Conservation (phyloP, 805 yeast genomes). For the Ogataea nakhonphanomensis region DNA sequence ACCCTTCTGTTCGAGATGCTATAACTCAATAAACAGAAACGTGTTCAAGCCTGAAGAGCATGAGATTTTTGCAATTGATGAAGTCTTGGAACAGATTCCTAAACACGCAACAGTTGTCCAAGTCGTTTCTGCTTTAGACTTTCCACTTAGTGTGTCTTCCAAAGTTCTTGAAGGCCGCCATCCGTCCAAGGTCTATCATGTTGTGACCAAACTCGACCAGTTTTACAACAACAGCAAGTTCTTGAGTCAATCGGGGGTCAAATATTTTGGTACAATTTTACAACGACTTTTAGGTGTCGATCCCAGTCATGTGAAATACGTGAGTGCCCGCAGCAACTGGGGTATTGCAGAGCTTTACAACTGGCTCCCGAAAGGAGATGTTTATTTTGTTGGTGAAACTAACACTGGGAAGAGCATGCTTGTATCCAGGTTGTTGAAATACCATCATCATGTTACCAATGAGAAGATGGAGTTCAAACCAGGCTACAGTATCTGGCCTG, state of each 20-base stretch:
- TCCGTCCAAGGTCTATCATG: constrained; percentile 36
- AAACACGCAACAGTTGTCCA: constrained; percentile 47
- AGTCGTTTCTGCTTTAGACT: constrained; percentile 64
- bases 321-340: constrained; percentile 56
- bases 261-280: constrained; percentile 34
- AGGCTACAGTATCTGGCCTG: constrained; percentile 56
- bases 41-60: constrained; percentile 36
- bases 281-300: constrained; percentile 27
- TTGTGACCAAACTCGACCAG: constrained; percentile 40
- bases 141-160: constrained; percentile 57
- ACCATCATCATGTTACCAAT: constrained; percentile 16
- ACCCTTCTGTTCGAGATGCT: constrained; percentile 40
- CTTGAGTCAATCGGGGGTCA: constrained; percentile 23
- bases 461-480: constrained; percentile 39
- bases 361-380: constrained; percentile 34
- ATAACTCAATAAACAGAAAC: constrained; percentile 46
- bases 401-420: constrained; percentile 70
- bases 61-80: constrained; percentile 28
- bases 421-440: constrained; percentile 41
- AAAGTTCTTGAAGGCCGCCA: constrained; percentile 34
- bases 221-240: constrained; percentile 26
- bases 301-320: constrained; percentile 40
- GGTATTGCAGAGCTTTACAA: constrained; percentile 38
- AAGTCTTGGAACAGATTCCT: constrained; percentile 40
- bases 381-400: constrained; percentile 60